phyloP scores from a whole-genome alignment of 2,329 filamentous ascomycete species.

The Trichoderma atrobrunneum region DNA sequence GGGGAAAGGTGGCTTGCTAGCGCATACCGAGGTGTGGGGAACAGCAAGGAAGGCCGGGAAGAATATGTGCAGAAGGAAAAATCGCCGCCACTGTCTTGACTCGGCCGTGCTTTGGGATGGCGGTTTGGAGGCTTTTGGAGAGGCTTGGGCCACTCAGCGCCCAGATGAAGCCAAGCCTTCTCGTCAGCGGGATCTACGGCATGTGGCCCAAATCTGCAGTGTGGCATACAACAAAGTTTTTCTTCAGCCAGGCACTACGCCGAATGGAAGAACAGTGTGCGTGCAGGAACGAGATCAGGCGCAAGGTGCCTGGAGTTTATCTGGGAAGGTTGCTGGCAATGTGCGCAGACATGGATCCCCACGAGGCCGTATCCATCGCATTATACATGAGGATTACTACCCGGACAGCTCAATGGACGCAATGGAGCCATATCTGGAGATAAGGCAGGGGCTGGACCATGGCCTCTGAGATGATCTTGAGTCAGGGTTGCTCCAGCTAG shows the following conservation, averaged over 20 bases:
- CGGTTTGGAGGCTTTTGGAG: not conserved
- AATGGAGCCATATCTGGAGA: not conserved
- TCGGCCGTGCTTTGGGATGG: not conserved
- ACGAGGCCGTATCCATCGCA: not conserved
- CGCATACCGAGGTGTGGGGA: constrained; percentile 4
- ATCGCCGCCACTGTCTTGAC: constrained; percentile 6
- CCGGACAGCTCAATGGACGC: not conserved
- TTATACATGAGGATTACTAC: constrained; percentile 1
- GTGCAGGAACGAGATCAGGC: not conserved
- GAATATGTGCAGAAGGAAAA: constrained; percentile 16
- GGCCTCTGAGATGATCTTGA: not conserved
- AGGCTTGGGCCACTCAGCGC: not conserved
- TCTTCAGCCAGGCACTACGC: constrained; percentile 2
- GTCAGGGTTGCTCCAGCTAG: constrained; percentile 6
- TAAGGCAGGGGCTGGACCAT: constrained; percentile 13
- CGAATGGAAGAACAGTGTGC: not conserved
- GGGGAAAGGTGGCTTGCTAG: constrained; percentile 3
- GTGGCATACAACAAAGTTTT: constrained; percentile 1
- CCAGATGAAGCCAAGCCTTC: constrained; percentile 1
- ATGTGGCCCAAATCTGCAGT: constrained; percentile 1
- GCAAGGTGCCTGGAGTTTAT: not conserved
- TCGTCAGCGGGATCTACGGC: constrained; percentile 17
- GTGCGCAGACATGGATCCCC: not conserved
- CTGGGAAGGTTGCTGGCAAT: not conserved
- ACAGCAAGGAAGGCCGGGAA: constrained; percentile 5